A percentile compares a stretch with the other conserved stretches of the same genome.
Conservation (phyloP, 257 asterid genomes). For the Mitragyna speciosa region DNA sequence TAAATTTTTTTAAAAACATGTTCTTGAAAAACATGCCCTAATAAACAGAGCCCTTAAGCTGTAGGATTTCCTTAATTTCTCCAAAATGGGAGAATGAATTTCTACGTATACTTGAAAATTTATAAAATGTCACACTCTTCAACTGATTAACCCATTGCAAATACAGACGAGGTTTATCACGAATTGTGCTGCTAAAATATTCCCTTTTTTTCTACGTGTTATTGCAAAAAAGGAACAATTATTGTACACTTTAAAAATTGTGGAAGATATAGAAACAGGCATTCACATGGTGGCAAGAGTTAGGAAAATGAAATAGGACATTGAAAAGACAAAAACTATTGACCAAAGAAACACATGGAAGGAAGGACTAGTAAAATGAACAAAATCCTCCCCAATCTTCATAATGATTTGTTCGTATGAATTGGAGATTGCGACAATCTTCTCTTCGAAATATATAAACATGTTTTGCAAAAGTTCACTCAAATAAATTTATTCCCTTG, state of each 20-base stretch:
- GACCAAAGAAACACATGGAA: background rate
- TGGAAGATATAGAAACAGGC: too few species aligned
- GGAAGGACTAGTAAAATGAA: background rate
- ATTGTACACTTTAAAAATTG: too few species aligned
- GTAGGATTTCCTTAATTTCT: background rate
- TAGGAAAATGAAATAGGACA: too few species aligned
- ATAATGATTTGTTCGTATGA: conserved; percentile 3
- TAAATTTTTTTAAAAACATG: too few species aligned
- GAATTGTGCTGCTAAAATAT: background rate
- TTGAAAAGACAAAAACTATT: background rate
- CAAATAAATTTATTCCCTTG: background rate
- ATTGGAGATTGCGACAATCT: conserved; percentile 13
- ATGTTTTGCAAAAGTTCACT: background rate
- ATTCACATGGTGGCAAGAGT: too few species aligned
- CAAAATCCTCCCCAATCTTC: background rate
- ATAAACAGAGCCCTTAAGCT: too few species aligned
- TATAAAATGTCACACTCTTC: too few species aligned
- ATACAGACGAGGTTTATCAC: background rate
- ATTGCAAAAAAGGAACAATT: background rate
- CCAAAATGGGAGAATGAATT: background rate
- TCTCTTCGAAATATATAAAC: background rate
- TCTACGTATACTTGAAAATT: background rate
- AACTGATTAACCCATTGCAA: background rate
- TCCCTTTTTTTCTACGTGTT: too few species aligned
- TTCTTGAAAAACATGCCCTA: too few species aligned